Base-by-base conservation (phyloP, 257 asterid genomes). In the Leonotis leonurus region DNA sequence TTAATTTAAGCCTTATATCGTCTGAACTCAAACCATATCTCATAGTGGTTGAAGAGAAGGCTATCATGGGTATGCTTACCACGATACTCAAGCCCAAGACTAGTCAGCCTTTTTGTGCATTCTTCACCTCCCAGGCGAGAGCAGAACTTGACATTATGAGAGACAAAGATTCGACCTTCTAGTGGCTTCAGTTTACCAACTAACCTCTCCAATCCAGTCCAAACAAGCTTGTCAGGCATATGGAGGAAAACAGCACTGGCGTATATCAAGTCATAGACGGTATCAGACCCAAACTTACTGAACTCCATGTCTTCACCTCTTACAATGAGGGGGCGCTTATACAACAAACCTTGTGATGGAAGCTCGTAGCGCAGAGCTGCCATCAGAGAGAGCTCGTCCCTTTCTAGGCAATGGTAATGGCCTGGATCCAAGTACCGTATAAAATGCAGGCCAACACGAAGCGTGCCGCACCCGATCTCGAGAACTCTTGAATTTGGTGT, bases 381-480 rank as follows among this genome's bases (percentile, higher is more conserved):
- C 96, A 89, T 86, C 67, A 92, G 73, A 67, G 97, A 92, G 41
- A 89, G 95, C 67, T 89, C 97, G 12, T 89, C 99, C 75, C 92
- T 86, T 75, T 92, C 99, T 24, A 92, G 73, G 78, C 99, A 92
- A 59, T 92, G 89, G 71, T 33, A 92, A 62, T 77, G 81, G 48
- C 56, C 85, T 20, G 97, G 78, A 57, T 86, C 71, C 73, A 92
- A 76, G 74, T 80, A 89, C 32, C 94, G 81, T 64, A 92, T 86
- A 70, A 89, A 92, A 75, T 92, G 97, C 71, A 81, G 78, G 56
- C 95, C 99, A 48, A 92, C 99, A 8, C 99, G 96, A 50, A 92
- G 96, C 12, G 99, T 89, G 29, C 99, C 99, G 73, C 99, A 92
- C 21, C 97, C 97, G 26, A 89, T 92, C 77, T 92, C 99, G 56